Evolutionary conservation across 2,329 filamentous ascomycete species (phyloP).

Genomic region (Chaetomiaceae sp.): DNA sequence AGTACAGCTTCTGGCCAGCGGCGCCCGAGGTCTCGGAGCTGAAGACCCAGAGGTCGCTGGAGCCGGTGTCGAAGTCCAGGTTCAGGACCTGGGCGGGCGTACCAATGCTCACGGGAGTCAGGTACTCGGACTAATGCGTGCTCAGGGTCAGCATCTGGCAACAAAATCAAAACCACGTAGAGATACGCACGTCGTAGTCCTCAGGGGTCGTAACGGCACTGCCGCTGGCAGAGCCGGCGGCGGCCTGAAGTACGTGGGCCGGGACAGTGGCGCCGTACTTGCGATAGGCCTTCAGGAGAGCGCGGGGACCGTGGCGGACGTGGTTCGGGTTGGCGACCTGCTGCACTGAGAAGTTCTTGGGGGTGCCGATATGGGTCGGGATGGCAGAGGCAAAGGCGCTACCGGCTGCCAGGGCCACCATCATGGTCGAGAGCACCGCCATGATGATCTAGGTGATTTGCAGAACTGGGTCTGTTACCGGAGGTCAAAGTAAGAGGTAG

Average conservation of each 20-base stretch:
- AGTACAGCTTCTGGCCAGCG: conserved; percentile 39
- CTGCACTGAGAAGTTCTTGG: neutral
- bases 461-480: neutral
- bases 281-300: neutral
- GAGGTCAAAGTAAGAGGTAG: too few species aligned
- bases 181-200: conserved; percentile 25
- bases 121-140: conserved; percentile 29
- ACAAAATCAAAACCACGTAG: neutral
- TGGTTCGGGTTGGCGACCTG: neutral
- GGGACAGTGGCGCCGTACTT: neutral
- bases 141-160: neutral
- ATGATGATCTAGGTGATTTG: neutral
- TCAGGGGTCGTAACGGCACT: conserved; percentile 29
- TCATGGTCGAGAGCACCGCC: neutral
- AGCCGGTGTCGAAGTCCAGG: conserved; percentile 33
- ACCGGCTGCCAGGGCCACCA: neutral
- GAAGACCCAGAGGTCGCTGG: conserved; percentile 42
- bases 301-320: neutral
- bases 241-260: neutral
- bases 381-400: neutral
- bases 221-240: conserved; percentile 18
- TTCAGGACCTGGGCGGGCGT: conserved; percentile 30
- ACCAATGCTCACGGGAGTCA: conserved; percentile 38
- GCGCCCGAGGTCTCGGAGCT: conserved; percentile 32
- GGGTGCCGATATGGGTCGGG: neutral